Evolutionary conservation across 225 moss, liverwort and hornwort genomes (phyloP).

Genomic region (Takakia lepidozioides): DNA sequence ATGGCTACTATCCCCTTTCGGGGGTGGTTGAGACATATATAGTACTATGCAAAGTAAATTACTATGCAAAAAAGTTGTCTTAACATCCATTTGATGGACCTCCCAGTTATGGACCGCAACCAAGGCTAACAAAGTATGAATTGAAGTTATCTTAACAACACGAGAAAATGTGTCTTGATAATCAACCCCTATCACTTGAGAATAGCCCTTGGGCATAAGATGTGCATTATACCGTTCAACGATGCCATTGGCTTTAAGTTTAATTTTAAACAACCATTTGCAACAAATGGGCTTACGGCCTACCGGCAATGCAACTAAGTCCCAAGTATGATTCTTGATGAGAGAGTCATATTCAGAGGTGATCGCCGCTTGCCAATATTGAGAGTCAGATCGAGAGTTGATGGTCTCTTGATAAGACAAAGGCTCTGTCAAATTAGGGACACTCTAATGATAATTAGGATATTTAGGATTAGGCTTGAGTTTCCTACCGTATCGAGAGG

Average conservation of each 20-base stretch:
- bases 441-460: too few species aligned
- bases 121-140: neutral
- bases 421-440: too few species aligned
- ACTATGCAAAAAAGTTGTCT: conserved; percentile 2
- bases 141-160: conserved; percentile 5
- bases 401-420: too few species aligned
- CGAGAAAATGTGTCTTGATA: conserved; percentile 11
- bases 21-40: too few species aligned
- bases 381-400: too few species aligned
- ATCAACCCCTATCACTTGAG: conserved; percentile 5
- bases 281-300: conserved; percentile 3
- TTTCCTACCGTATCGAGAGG: too few species aligned
- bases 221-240: conserved; percentile 6
- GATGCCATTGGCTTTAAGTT: conserved; percentile 1
- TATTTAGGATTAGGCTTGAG: too few species aligned
- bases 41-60: too few species aligned
- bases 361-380: too few species aligned
- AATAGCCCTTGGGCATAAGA: conserved; percentile 3
- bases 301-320: too few species aligned
- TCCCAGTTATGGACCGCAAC: neutral
- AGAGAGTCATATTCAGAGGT: too few species aligned
- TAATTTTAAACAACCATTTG: conserved; percentile 14
- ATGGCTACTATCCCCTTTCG: neutral
- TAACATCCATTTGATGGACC: conserved; percentile 10
- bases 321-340: too few species aligned